Conservation (phyloP, 176 grass and related monocot genomes). For the Secale cereale region DNA sequence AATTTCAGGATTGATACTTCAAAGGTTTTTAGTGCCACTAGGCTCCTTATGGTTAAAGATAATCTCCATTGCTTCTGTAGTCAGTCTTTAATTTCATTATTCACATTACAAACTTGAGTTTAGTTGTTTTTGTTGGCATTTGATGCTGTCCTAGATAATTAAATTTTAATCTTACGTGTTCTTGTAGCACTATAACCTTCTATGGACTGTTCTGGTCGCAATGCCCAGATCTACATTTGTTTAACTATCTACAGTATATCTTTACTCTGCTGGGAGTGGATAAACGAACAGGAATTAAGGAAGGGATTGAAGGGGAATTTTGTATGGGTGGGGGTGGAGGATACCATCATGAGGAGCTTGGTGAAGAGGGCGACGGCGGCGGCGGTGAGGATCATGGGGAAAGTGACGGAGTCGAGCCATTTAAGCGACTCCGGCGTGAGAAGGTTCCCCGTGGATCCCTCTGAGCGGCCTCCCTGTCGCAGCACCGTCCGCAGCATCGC, state of each 20-base stretch:
- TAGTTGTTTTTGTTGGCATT: neutral
- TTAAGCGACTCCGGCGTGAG: slow-evolving; percentile 77
- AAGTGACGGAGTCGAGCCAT: slow-evolving; percentile 72
- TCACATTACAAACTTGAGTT: neutral
- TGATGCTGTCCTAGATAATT: neutral
- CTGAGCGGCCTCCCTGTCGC: too few species aligned
- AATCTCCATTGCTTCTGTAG: neutral
- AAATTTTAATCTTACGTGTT: neutral
- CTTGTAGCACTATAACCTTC: too few species aligned
- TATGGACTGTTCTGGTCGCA: too few species aligned
- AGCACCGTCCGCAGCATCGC: slow-evolving; percentile 77
- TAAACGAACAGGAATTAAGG: too few species aligned
- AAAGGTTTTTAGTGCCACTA: too few species aligned
- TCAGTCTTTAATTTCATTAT: neutral
- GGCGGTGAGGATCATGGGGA: slow-evolving; percentile 93
- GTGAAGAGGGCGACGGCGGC: slow-evolving; percentile 77
- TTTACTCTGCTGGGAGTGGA: neutral
- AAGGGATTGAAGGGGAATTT: too few species aligned
- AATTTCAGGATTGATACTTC: neutral
- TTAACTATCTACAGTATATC: neutral
- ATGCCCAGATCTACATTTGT: too few species aligned
- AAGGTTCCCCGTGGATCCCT: slow-evolving; percentile 33
- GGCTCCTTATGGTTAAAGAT: neutral
- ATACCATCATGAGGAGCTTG: slow-evolving; percentile 86
- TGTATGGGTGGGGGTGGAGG: neutral